These are phyloP conservation scores for Aspergillus sclerotioniger DNA, from an alignment of 495 filamentous ascomycete genomes.

Conservation along the genomic window DNA sequence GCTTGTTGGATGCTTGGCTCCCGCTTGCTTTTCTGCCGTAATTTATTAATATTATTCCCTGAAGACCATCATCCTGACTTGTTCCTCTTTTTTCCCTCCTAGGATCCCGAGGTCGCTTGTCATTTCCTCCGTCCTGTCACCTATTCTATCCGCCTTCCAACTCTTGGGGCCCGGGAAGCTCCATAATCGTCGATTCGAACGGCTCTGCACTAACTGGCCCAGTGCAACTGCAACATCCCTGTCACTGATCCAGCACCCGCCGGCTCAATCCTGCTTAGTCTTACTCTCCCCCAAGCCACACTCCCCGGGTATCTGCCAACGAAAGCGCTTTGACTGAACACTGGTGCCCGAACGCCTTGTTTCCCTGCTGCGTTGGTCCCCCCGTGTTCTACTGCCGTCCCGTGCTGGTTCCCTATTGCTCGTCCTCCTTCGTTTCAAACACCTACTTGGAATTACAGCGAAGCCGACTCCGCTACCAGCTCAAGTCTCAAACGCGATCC, in stretches of 20 bases:
- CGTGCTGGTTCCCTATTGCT: background rate
- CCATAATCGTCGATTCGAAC: slow-evolving; percentile 19
- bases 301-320: slow-evolving; percentile 30
- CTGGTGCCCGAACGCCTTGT: slow-evolving; percentile 47
- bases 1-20: slow-evolving; percentile 1
- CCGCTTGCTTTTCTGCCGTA: slow-evolving; percentile 7
- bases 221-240: slow-evolving; percentile 40
- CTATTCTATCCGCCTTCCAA: slow-evolving; percentile 5
- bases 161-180: slow-evolving; percentile 16
- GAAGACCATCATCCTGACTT: slow-evolving; percentile 15
- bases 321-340: slow-evolving; percentile 31
- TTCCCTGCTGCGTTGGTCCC: slow-evolving; percentile 32
- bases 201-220: slow-evolving; percentile 28
- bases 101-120: slow-evolving; percentile 11
- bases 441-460: background rate
- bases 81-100: slow-evolving; percentile 5
- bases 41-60: background rate
- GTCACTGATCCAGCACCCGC: slow-evolving; percentile 36
- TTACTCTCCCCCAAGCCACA: slow-evolving; percentile 25
- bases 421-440: slow-evolving; percentile 3
- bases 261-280: slow-evolving; percentile 31
- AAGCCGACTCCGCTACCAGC: background rate
- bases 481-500: background rate
- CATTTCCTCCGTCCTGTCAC: slow-evolving; percentile 7
- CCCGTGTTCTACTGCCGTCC: slow-evolving; percentile 14